Evolutionary conservation across 371 early-diverging fungal species (phyloP), one percentile per base, ranked within the genome.

Genomic region (Mucor piriformis): DNA sequence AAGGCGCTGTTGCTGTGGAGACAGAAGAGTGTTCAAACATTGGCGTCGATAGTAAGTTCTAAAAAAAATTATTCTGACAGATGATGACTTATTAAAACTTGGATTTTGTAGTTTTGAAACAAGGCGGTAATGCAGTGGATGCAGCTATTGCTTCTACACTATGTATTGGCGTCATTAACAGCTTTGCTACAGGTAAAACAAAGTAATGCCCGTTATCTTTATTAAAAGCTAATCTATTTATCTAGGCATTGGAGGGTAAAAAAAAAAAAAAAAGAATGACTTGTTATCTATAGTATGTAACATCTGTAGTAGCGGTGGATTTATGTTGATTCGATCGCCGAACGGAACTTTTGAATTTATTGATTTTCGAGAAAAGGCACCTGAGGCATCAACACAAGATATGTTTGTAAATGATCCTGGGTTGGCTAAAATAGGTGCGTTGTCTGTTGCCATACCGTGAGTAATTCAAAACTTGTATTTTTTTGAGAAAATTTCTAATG

Each of bases 51-150:
- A 79, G 87, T 87, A 79, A 59, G 62, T 47, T 37, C 8, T 2
- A 18, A 3, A 48, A 27, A 0, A 15, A 15, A 53, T 3, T 3
- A 7, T 24, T 33, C n/a, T 24, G 49, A 46, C 16, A 27, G 12
- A 23, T 18, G 50, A 12, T 15, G 10, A 27, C 16, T 2, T 7
- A 24, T 57, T 46, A 24, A 43, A 20, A 7, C 43, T 8, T 38
- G 8, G 4, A 23, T 15, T 3, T 33, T 29, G 27, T 60, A 85
- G 89, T 93, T 1, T 72, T 99, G 33, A 84, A 91, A 59, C 83
- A 88, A 12, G 99, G 98, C 15, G 99, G 99, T 16, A 93, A 90
- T 62, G 98, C 99, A 6, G 91, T 98, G 0, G 99, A 99, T 83
- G 92, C 98, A 10, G 95, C 97, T 3, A 89, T 99, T 54, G 95